A percentile compares a stretch with the other conserved stretches of the same genome.
phyloP scores from a whole-genome alignment of 495 filamentous ascomycete genomes.

The Pyrenopolyporus hunteri region DNA sequence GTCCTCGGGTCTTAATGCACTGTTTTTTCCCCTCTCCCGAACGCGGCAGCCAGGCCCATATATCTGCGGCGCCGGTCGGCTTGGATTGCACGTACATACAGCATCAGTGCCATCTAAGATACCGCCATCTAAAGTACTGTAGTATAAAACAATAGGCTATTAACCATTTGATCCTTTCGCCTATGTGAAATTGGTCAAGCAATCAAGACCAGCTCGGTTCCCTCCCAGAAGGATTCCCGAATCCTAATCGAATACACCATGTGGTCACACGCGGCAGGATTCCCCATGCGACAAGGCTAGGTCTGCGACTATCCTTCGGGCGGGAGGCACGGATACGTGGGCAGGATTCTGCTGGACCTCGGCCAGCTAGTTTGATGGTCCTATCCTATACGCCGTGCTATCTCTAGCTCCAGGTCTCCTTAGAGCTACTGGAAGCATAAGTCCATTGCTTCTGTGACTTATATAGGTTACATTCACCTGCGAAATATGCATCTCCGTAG shows the following conservation, averaged over 20 bases:
- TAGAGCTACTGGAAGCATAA: not conserved
- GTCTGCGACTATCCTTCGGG: slow-evolving; percentile 10
- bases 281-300: slow-evolving; percentile 17
- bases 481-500: no score
- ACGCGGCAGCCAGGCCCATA: slow-evolving; percentile 14
- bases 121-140: not conserved
- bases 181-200: not conserved
- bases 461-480: no score
- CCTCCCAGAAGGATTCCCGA: slow-evolving; percentile 13
- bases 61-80: slow-evolving; percentile 12
- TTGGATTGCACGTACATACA: slow-evolving; percentile 1
- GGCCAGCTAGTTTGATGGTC: no score
- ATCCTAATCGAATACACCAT: slow-evolving; percentile 2
- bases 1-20: slow-evolving; percentile 14
- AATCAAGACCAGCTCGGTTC: not conserved
- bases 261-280: not conserved
- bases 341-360: slow-evolving; percentile 9
- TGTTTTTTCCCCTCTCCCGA: slow-evolving; percentile 12
- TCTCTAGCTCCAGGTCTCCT: not conserved
- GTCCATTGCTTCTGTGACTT: no score
- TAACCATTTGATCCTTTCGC: not conserved
- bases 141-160: not conserved
- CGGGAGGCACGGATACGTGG: slow-evolving; percentile 12
- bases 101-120: slow-evolving; percentile 4
- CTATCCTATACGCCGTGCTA: no score